Percentiles rank a stretch among this genome's conserved stretches.
Conservation (phyloP, 164 flowering plant species). For the Chloranthus sessilifolius region DNA sequence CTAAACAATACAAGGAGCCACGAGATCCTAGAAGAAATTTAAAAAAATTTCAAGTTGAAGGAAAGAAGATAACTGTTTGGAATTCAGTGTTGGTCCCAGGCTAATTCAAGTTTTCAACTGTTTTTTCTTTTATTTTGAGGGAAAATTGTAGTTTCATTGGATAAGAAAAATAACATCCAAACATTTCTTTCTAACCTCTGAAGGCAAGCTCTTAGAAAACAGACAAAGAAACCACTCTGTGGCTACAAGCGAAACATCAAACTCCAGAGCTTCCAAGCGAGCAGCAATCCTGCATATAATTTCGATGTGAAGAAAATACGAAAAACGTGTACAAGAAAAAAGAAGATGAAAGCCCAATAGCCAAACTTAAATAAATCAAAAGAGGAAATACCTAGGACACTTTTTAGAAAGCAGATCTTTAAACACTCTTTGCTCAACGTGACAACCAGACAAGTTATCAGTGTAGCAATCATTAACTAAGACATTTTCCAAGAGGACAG, state of each 20-base stretch:
- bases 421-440: constrained; percentile 92
- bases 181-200: constrained; percentile 80
- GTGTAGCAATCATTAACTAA: constrained; percentile 90
- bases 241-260: constrained; percentile 93
- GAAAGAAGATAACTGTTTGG: too few relatives aligned
- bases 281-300: constrained; percentile 65
- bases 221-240: constrained; percentile 98
- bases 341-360: neutral
- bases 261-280: constrained; percentile 78
- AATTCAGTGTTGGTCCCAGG: too few relatives aligned
- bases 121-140: too few relatives aligned
- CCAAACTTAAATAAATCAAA: neutral
- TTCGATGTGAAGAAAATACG: constrained; percentile 4
- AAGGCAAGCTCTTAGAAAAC: constrained; percentile 93
- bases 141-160: too few relatives aligned
- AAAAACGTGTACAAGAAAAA: neutral
- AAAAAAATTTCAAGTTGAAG: too few relatives aligned
- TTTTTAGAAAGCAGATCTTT: constrained; percentile 72
- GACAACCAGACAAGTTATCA: constrained; percentile 87
- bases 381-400: constrained; percentile 60
- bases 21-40: too few relatives aligned
- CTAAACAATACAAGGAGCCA: too few relatives aligned
- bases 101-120: too few relatives aligned
- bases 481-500: constrained; percentile 86
- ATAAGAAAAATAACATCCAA: too few relatives aligned